These are phyloP conservation scores for Magnusiomyces tetraspermus DNA, from an alignment of 1,139 yeast species.

Conservation along the genomic window DNA sequence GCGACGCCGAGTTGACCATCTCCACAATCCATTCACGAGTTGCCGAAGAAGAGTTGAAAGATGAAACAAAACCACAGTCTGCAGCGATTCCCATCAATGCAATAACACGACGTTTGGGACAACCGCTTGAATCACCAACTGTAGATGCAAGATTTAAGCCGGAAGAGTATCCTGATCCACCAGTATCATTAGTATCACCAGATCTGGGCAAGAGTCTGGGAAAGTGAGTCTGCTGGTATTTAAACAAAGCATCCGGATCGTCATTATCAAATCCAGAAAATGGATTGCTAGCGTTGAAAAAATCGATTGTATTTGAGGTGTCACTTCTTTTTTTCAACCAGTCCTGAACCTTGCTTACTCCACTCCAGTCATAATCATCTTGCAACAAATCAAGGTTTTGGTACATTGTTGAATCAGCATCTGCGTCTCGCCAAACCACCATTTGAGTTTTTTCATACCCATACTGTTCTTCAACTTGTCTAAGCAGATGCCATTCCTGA, in stretches of 20 bases:
- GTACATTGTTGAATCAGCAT: slow-evolving; percentile 19
- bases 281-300: background rate
- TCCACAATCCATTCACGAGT: slow-evolving; percentile 30
- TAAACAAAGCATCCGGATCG: slow-evolving; percentile 25
- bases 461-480: slow-evolving; percentile 3
- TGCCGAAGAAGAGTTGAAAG: slow-evolving; percentile 25
- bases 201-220: background rate
- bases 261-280: slow-evolving; percentile 16
- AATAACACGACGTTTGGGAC: slow-evolving; percentile 29
- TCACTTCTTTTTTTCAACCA: background rate
- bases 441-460: slow-evolving; percentile 12
- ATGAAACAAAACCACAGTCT: slow-evolving; percentile 31
- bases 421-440: slow-evolving; percentile 31
- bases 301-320: background rate
- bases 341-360: slow-evolving; percentile 17
- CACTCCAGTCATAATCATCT: slow-evolving; percentile 14
- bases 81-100: slow-evolving; percentile 35
- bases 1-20: slow-evolving; percentile 32
- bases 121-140: slow-evolving; percentile 31
- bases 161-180: slow-evolving; percentile 25
- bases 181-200: slow-evolving; percentile 22
- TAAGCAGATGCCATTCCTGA: slow-evolving; percentile 19
- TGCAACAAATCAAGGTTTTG: slow-evolving; percentile 11
- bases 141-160: slow-evolving; percentile 26
- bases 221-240: slow-evolving; percentile 17